phyloP scores from a whole-genome alignment of 495 filamentous ascomycete genomes.

The Talaromyces trachyspermus region DNA sequence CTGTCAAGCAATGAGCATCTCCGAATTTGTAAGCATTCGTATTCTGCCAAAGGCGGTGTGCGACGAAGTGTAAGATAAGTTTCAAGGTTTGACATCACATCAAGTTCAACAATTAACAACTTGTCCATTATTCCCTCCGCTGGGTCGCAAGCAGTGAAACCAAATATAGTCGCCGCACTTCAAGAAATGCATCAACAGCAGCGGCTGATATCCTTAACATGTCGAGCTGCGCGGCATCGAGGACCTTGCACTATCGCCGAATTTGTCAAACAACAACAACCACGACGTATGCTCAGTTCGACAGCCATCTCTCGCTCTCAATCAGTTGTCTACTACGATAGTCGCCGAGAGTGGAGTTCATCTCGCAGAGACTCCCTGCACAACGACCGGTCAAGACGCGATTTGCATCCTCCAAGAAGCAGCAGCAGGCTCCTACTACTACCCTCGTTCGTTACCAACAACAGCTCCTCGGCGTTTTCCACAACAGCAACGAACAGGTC shows the following conservation, averaged over 20 bases:
- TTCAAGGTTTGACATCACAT: no score
- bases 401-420: no score
- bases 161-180: no score
- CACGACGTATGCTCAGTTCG: not conserved
- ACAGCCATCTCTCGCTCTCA: not conserved
- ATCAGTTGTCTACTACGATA: not conserved
- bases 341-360: no score
- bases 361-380: no score
- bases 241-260: not conserved
- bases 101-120: no score
- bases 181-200: no score
- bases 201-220: not conserved
- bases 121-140: no score
- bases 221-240: conserved; percentile 5
- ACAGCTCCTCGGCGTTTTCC: conserved; percentile 3
- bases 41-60: conserved; percentile 7
- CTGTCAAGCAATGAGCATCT: not conserved
- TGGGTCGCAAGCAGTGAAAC: no score
- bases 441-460: conserved; percentile 9
- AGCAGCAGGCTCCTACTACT: not conserved
- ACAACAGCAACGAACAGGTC: conserved; percentile 5
- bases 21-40: conserved; percentile 5
- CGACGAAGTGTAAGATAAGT: conserved; percentile 10
- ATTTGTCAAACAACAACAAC: not conserved
- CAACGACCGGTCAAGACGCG: no score